These are phyloP conservation scores for Pseudovirgaria hyperparasitica DNA, from an alignment of 2,329 filamentous ascomycete species.

Conservation along the genomic window DNA sequence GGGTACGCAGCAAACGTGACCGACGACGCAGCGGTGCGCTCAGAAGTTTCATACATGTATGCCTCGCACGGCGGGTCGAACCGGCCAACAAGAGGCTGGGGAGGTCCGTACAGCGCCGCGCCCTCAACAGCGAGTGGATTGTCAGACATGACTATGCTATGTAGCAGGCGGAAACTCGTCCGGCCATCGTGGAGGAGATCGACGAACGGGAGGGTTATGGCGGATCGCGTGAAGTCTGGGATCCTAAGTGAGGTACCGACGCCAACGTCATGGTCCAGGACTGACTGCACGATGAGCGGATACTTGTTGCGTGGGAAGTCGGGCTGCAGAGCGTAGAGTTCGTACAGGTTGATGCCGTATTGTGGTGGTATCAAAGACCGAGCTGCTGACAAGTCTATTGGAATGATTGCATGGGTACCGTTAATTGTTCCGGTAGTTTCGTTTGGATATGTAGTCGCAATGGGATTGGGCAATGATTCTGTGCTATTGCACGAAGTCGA, in stretches of 20 bases:
- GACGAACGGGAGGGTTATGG: conserved; percentile 44
- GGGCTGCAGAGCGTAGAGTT: conserved; percentile 35
- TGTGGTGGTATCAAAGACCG: conserved; percentile 35
- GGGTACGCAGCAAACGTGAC: conserved; percentile 12
- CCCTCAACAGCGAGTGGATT: conserved; percentile 33
- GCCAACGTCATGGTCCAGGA: conserved; percentile 40
- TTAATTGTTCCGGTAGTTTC: conserved; percentile 42
- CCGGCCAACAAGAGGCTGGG: no score
- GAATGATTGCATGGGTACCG: conserved; percentile 39
- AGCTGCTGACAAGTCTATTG: conserved; percentile 36
- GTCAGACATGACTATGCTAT: conserved; percentile 33
- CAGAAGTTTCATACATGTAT: no score
- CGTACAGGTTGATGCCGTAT: conserved; percentile 38
- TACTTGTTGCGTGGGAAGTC: conserved; percentile 40
- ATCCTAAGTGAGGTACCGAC: conserved; percentile 29
- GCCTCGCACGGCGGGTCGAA: conserved; percentile 39
- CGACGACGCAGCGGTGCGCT: conserved; percentile 11
- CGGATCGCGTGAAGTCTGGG: conserved; percentile 39
- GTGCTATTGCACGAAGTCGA: no score
- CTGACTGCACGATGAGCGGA: conserved; percentile 38
- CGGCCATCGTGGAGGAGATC: conserved; percentile 38
- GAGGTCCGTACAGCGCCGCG: conserved; percentile 34
- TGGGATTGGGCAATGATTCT: conserved; percentile 41
- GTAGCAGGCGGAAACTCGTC: conserved; percentile 39
- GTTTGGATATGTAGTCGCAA: conserved; percentile 33